Evolutionary conservation across 768 basidiomycete genomes (phyloP).

Genomic region (Chalciporus piperatus): DNA sequence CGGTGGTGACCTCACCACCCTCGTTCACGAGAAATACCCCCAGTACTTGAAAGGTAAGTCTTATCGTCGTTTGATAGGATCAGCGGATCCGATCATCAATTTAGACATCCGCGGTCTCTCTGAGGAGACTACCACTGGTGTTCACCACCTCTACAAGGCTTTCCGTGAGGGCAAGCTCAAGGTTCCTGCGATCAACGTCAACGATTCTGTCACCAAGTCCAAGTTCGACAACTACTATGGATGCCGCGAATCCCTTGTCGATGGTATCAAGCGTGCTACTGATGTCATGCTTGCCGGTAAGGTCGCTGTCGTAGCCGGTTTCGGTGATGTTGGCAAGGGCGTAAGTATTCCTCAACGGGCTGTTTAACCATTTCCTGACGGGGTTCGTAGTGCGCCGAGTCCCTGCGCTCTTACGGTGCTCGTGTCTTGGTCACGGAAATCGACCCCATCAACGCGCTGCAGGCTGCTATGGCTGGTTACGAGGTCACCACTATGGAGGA

Average conservation of each 20-base stretch:
- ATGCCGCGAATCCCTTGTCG: conserved; percentile 98
- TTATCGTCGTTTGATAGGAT: not conserved
- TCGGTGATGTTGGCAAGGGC: conserved; percentile 98
- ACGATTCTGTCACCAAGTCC: conserved; percentile 99
- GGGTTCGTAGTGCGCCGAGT: conserved; percentile 85
- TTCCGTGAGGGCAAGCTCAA: conserved; percentile 95
- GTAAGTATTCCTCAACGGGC: conserved; percentile 48
- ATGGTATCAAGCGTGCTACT: conserved; percentile 99
- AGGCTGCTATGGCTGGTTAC: conserved; percentile 99
- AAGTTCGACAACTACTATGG: conserved; percentile 99
- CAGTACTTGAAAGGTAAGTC: conserved; percentile 72
- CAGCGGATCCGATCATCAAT: not conserved
- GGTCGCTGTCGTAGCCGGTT: conserved; percentile 98
- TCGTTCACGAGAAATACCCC: conserved; percentile 96
- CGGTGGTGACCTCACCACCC: conserved; percentile 91
- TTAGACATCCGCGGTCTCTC: conserved; percentile 89
- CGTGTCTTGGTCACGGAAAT: conserved; percentile 97
- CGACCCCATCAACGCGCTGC: conserved; percentile 99
- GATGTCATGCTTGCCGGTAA: conserved; percentile 99
- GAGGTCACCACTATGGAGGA: conserved; percentile 99
- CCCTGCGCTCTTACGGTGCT: conserved; percentile 94
- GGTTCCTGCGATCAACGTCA: conserved; percentile 99
- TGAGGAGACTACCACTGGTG: conserved; percentile 99
- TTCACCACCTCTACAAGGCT: conserved; percentile 98
- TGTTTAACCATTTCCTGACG: not conserved